Base-by-base conservation (phyloP, 805 yeast species). In the Candida oleophila region DNA sequence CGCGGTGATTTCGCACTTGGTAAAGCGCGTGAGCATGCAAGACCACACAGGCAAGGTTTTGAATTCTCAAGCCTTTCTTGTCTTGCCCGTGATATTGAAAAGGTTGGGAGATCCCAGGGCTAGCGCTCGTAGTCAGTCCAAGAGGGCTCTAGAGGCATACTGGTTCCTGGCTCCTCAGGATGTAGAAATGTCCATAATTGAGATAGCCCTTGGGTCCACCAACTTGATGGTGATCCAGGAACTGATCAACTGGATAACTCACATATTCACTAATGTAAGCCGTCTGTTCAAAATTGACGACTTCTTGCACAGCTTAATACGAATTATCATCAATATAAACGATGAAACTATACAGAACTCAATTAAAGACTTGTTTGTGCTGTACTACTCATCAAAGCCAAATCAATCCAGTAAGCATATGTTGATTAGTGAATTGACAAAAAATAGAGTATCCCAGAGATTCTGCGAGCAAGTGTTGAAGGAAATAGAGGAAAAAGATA, bases 1-100 rank as follows among this genome's bases (percentile, higher is more conserved):
- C 54, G 73, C 80, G 22, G 72, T 80, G 0, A 57, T 80, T 3
- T 79, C 82, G 42, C 85, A 82, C 54, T 60, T 81, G 44, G 74
- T 82, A 25, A 81, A 80, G 48, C 63, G 87, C 18, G 77, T 82
- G 4, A 74, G 81, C 41, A 76, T 80, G 61, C 87, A 82, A 60
- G 84, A 81, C 52, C 62, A 70, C 1, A 55, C 60, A 8, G 70
- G 69, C 2, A 21, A 44, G 12, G 66, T 75, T 0, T 63, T 82
- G 38, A 65, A 65, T 48, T 58, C 63, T 1, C 75, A 76, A 34
- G 68, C 77, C 35, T 68, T 65, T 45, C 60, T 69, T 20, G 74
- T 79, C 2, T 57, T 82, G 3, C 87, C 87, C 1, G 69, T 78
- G 4, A 53, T 82, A n/a, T 59, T 82, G 11, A 69, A 69, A 41